Conservation (phyloP, 208 protist species). For the Trypanosoma avium region DNA sequence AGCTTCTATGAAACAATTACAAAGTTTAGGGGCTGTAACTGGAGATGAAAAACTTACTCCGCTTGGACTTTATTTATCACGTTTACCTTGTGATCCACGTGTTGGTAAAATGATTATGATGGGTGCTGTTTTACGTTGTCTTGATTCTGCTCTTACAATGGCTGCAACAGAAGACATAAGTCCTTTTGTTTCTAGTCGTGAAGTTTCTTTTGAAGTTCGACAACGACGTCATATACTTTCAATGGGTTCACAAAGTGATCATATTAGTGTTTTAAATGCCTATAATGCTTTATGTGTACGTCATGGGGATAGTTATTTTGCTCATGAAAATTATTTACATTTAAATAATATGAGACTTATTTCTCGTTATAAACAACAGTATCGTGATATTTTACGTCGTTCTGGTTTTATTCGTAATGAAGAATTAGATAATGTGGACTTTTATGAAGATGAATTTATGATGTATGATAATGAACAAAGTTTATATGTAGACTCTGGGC, state of each 20-base stretch:
- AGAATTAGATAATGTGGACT: background rate
- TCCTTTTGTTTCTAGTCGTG: conserved; percentile 62
- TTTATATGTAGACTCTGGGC: conserved; percentile 61
- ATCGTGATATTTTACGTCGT: conserved; percentile 65
- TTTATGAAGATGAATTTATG: conserved; percentile 9
- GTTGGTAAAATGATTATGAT: conserved; percentile 95
- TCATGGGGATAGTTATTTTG: conserved; percentile 45
- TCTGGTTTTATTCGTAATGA: conserved; percentile 49
- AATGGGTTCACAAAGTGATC: conserved; percentile 75
- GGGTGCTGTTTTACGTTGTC: conserved; percentile 88
- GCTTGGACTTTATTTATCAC: conserved; percentile 84
- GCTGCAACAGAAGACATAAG: conserved; percentile 81
- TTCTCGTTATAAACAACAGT: conserved; percentile 86
- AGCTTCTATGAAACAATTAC: conserved; percentile 56
- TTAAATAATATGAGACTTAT: conserved; percentile 60
- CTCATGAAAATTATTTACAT: conserved; percentile 55
- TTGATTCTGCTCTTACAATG: conserved; percentile 95
- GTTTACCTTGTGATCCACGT: conserved; percentile 83
- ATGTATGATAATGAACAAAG: too few species aligned
- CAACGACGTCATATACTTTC: conserved; percentile 55
- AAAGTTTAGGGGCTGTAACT: conserved; percentile 62
- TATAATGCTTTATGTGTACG: conserved; percentile 73
- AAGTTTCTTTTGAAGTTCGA: conserved; percentile 41
- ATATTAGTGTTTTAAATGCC: conserved; percentile 82
- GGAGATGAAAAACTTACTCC: conserved; percentile 66